A percentile compares a stretch with the other conserved stretches of the same genome.
Conservation (phyloP, 2,329 filamentous ascomycete species). For the Clarireedia monteithiana region DNA sequence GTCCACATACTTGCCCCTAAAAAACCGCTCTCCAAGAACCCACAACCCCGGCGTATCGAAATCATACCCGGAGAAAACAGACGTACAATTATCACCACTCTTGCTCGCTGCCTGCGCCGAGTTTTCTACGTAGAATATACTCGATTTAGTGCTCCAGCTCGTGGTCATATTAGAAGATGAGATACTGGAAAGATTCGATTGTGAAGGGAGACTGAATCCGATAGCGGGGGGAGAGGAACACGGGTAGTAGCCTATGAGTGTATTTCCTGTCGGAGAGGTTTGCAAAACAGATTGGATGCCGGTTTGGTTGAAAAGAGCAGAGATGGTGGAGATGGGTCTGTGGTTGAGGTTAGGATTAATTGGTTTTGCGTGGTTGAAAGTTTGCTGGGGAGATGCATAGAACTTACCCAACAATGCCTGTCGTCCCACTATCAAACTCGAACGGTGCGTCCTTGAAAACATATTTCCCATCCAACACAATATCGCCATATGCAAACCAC, state of each 20-base stretch:
- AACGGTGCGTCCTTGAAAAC: neutral
- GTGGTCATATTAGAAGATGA: neutral
- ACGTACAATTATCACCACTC: constrained; percentile 4
- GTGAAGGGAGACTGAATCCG: constrained; percentile 11
- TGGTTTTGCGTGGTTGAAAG: too few relatives aligned
- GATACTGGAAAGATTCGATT: neutral
- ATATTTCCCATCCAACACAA: constrained; percentile 8
- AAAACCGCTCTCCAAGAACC: constrained; percentile 6
- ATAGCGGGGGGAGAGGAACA: constrained; percentile 8
- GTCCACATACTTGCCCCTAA: neutral
- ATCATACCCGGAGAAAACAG: neutral
- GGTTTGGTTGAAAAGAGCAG: constrained; percentile 5
- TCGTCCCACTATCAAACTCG: constrained; percentile 12
- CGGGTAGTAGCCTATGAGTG: constrained; percentile 10
- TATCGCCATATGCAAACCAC: constrained; percentile 5
- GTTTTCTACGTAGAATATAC: constrained; percentile 1
- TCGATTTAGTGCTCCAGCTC: neutral
- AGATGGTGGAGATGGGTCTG: neutral
- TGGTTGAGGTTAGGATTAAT: too few relatives aligned
- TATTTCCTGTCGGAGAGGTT: neutral
- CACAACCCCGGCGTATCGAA: constrained; percentile 1
- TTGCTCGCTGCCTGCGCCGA: neutral
- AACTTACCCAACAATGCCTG: constrained; percentile 8
- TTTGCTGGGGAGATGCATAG: neutral
- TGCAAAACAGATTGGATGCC: constrained; percentile 9